Conservation (phyloP, 2,329 filamentous ascomycete genomes). For the Neurospora crassa region DNA sequence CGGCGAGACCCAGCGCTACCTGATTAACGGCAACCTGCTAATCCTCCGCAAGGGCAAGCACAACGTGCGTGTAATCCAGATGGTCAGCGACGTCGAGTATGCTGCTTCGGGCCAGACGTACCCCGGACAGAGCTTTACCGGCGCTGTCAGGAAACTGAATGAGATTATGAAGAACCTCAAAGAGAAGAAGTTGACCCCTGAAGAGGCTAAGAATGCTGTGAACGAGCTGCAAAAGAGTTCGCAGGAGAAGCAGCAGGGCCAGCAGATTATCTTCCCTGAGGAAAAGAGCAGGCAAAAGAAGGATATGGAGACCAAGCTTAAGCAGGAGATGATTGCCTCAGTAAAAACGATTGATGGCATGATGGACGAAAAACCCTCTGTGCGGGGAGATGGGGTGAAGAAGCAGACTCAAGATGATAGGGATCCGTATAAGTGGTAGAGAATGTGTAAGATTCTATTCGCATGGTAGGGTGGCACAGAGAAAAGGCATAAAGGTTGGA, state of each 20-base stretch:
- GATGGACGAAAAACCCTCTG: background rate
- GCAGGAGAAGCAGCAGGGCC: background rate
- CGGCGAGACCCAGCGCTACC: slow-evolving; percentile 47
- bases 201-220: slow-evolving; percentile 18
- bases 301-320: slow-evolving; percentile 16
- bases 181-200: slow-evolving; percentile 19
- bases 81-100: slow-evolving; percentile 49
- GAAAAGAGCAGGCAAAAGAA: slow-evolving; percentile 12
- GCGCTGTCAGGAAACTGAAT: slow-evolving; percentile 34
- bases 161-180: slow-evolving; percentile 25
- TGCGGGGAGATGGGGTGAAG: background rate
- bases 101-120: slow-evolving; percentile 37
- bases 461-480: background rate
- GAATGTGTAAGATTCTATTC: background rate
- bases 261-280: slow-evolving; percentile 17
- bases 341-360: slow-evolving; percentile 1
- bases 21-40: slow-evolving; percentile 49
- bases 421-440: background rate
- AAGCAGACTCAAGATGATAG: background rate
- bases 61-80: slow-evolving; percentile 51
- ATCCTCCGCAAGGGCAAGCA: slow-evolving; percentile 56
- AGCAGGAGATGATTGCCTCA: slow-evolving; percentile 1
- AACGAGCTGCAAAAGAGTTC: slow-evolving; percentile 1
- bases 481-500: background rate
- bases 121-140: slow-evolving; percentile 42